Evolutionary conservation across 2,329 filamentous ascomycete species (phyloP), one percentile per base, ranked within the genome.

Genomic region (Pseudocercospora ulei): DNA sequence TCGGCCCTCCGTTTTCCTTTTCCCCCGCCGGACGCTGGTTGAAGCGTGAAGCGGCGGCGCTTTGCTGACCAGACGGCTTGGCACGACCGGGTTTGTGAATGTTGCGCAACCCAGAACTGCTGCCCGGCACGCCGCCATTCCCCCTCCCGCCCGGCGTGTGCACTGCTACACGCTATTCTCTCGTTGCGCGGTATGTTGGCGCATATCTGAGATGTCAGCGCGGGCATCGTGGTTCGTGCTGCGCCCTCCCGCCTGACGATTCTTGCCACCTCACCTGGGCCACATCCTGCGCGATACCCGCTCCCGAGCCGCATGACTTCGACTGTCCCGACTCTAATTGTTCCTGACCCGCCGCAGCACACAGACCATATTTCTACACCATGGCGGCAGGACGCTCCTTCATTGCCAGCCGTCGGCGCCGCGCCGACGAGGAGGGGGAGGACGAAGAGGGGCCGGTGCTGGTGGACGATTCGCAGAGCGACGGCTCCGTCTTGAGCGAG

Each of bases 341-440:
- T 24, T 30, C 34, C 26, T 38, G 25, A 22, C 25, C 23, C 29
- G 23, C 23, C 23, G 4, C 35, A 24, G 30, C 35, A 35, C 36
- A 34, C 30, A 29, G 34, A 22, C 35, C 27, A 50, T 28, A 29
- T 22, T 36, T 40, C 31, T 25, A 35, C 25, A 62, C 47, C 36
- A 74, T 73, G 70, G 66, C 65, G 57, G 61, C 65, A 39, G 60
- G 71, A 56, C 72, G 74, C 19, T 51, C 54, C 57, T 73, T 76
- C 61, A 78, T 75, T 53, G 72, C 80, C 61, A 75, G 76, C 58
- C 75, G 75, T 52, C 74, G 78, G 56, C 76, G 79, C 59, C 74
- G 78, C 52, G 70, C 76, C 50, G 76, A 78, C 61, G 78, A 82
- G 55, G 78, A 82, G 58, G 78, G 72, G 51, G 79, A 82, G 53